phyloP scores from a whole-genome alignment of 2,329 filamentous ascomycete species.

The Aspergillus carbonarius region DNA sequence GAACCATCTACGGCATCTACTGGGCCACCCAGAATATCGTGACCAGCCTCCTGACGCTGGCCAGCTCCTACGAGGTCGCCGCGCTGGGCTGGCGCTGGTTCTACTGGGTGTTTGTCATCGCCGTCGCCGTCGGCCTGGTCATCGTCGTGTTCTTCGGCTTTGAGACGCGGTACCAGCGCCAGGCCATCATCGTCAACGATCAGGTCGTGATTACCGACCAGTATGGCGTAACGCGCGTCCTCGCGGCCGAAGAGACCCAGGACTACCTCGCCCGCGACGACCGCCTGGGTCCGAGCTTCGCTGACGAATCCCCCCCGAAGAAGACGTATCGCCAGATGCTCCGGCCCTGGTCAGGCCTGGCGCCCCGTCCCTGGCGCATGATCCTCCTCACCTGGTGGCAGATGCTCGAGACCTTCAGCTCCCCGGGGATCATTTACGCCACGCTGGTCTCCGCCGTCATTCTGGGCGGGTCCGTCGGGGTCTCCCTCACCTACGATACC shows the following conservation, averaged over 20 bases:
- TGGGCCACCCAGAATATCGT: conserved; percentile 42
- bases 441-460: conserved; percentile 39
- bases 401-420: conserved; percentile 27
- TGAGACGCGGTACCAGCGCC: conserved; percentile 42
- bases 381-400: conserved; percentile 20
- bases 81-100: conserved; percentile 44
- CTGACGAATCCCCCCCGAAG: not conserved
- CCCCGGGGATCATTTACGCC: conserved; percentile 41
- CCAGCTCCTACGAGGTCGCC: conserved; percentile 37
- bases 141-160: conserved; percentile 41
- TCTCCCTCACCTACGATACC: conserved; percentile 40
- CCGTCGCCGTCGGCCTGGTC: conserved; percentile 37
- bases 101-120: conserved; percentile 43
- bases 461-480: conserved; percentile 39
- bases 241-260: conserved; percentile 32
- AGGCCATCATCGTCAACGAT: conserved; percentile 33
- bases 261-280: conserved; percentile 2
- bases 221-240: conserved; percentile 39
- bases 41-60: conserved; percentile 32
- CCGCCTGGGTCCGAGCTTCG: not conserved
- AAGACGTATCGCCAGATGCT: conserved; percentile 30
- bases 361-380: conserved; percentile 12
- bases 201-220: conserved; percentile 41
- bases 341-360: conserved; percentile 23
- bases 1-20: conserved; percentile 38